Percentiles rank a stretch among this genome's conserved stretches.
Evolutionary conservation across 1,284 basidiomycete species (phyloP).

Genomic region (Apiotrichum gamsii): DNA sequence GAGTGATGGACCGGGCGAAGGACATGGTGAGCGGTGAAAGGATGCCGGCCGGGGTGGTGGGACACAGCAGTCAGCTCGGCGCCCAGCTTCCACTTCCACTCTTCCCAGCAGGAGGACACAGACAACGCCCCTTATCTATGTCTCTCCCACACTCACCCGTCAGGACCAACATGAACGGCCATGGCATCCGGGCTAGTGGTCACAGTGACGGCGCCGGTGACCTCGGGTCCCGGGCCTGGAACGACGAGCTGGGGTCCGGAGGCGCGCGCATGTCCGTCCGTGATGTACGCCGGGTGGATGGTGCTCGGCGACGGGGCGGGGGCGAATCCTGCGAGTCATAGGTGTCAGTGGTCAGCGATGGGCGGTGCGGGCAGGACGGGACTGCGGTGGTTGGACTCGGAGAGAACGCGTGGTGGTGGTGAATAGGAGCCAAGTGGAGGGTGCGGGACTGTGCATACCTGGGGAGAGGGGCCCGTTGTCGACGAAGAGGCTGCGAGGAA

Average conservation of each 20-base stretch:
- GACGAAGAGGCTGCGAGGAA: slow-evolving; percentile 33
- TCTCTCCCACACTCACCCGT: background rate
- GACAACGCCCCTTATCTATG: too few species aligned
- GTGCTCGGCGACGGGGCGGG: slow-evolving; percentile 26
- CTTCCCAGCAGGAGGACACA: too few species aligned
- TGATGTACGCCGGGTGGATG: slow-evolving; percentile 36
- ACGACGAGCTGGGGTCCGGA: background rate
- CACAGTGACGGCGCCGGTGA: slow-evolving; percentile 6
- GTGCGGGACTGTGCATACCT: slow-evolving; percentile 26
- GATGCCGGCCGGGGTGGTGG: too few species aligned
- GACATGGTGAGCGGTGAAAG: too few species aligned
- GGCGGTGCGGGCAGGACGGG: background rate
- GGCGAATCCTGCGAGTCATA: slow-evolving; percentile 13
- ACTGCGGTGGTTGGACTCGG: background rate
- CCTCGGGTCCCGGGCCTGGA: background rate
- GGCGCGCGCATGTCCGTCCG: slow-evolving; percentile 35
- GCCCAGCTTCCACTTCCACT: too few species aligned
- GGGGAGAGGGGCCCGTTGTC: slow-evolving; percentile 34
- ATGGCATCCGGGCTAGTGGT: too few species aligned
- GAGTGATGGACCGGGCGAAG: too few species aligned
- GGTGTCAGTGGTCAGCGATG: slow-evolving; percentile 19
- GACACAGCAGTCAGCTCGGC: too few species aligned
- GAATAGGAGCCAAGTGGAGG: background rate
- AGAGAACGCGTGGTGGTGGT: background rate
- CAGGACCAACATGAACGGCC: too few species aligned